A percentile compares a stretch with the other conserved stretches of the same genome.
These are phyloP conservation scores for Phytophthora multivora DNA, from an alignment of 352 stramenopile genomes.

Conservation along the genomic window DNA sequence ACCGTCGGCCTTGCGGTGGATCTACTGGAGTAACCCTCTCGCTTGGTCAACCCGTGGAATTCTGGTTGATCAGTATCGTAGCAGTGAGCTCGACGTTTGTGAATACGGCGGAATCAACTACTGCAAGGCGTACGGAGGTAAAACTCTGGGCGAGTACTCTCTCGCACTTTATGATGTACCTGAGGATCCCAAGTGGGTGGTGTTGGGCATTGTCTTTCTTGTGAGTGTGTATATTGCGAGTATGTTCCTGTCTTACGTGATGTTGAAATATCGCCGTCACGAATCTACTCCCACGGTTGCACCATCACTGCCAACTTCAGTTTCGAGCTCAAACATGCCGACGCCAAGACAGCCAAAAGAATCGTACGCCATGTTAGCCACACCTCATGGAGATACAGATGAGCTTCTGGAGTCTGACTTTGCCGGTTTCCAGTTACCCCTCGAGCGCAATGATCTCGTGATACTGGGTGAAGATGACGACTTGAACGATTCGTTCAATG, in stretches of 20 bases:
- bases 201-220: slow-evolving; percentile 39
- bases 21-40: slow-evolving; percentile 73
- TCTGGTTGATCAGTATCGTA: slow-evolving; percentile 52
- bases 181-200: slow-evolving; percentile 44
- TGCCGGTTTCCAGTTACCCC: slow-evolving; percentile 7
- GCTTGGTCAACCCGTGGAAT: slow-evolving; percentile 48
- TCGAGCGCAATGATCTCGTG: slow-evolving; percentile 10
- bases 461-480: slow-evolving; percentile 11
- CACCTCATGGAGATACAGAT: slow-evolving; percentile 29
- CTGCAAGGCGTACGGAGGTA: slow-evolving; percentile 33
- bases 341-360: slow-evolving; percentile 30
- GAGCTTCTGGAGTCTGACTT: slow-evolving; percentile 36
- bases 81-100: slow-evolving; percentile 35
- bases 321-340: slow-evolving; percentile 8
- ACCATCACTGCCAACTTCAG: slow-evolving; percentile 8
- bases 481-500: slow-evolving; percentile 23
- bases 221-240: slow-evolving; percentile 27
- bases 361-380: slow-evolving; percentile 45
- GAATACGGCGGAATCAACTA: slow-evolving; percentile 48
- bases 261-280: slow-evolving; percentile 43
- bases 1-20: slow-evolving; percentile 39
- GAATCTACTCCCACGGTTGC: slow-evolving; percentile 17
- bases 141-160: slow-evolving; percentile 44
- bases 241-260: slow-evolving; percentile 42
- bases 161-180: slow-evolving; percentile 46